Evolutionary conservation across 1,284 basidiomycete genomes (phyloP).

Genomic region (Agroathelia rolfsii): DNA sequence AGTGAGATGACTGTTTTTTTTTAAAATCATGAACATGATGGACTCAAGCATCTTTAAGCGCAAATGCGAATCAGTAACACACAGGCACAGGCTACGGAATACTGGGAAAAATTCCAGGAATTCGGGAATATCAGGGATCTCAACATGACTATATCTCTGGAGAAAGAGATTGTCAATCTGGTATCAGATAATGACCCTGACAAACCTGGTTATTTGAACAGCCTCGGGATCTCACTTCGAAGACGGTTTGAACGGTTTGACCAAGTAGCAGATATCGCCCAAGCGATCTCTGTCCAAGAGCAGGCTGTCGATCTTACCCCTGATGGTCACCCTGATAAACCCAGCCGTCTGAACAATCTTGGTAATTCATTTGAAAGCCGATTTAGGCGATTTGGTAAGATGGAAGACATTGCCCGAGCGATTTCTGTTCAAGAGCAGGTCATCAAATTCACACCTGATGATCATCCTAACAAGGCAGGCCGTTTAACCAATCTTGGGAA

Average conservation of each 20-base stretch:
- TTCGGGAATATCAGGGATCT: no score
- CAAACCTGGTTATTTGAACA: conserved; percentile 4
- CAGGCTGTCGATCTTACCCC: conserved; percentile 6
- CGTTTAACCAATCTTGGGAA: conserved; percentile 14
- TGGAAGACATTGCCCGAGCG: conserved; percentile 8
- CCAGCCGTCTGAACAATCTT: conserved; percentile 5
- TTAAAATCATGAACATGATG: no score
- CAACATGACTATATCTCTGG: no score
- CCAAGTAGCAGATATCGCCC: conserved; percentile 15
- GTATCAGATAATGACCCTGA: conserved; percentile 5
- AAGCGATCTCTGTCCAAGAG: background rate
- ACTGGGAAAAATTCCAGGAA: no score
- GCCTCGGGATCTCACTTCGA: conserved; percentile 6
- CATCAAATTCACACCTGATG: conserved; percentile 7
- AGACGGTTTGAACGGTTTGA: conserved; percentile 13
- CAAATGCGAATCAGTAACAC: no score
- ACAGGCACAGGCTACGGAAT: no score
- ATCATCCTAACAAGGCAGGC: conserved; percentile 6
- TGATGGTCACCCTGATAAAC: conserved; percentile 5
- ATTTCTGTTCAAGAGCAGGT: conserved; percentile 8
- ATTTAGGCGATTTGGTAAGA: conserved; percentile 8
- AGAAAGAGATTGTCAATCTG: conserved; percentile 4
- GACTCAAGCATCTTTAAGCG: no score
- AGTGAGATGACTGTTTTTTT: no score
- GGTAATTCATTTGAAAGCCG: conserved; percentile 5